phyloP scores from a whole-genome alignment of 345 rosid genomes.

The Populus pruinosa region DNA sequence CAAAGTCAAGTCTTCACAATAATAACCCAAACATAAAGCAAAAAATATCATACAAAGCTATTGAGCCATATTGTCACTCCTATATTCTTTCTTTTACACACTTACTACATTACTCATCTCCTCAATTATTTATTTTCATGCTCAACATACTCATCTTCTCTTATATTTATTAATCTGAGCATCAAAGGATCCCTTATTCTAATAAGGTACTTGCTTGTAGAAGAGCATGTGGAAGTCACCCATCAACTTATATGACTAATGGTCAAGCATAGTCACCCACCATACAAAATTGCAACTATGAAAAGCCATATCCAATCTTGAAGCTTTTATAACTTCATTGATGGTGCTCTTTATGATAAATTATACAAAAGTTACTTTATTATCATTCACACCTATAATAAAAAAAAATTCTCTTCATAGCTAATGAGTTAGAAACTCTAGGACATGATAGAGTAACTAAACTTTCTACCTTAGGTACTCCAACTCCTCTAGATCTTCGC shows the following conservation, averaged over 20 bases:
- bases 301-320: not conserved
- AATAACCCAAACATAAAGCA: not conserved
- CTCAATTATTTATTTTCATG: not conserved
- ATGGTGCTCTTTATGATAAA: too few species aligned
- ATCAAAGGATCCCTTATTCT: too few species aligned
- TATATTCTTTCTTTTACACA: too few species aligned
- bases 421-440: too few species aligned
- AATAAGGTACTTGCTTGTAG: fast-evolving
- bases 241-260: not conserved
- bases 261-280: not conserved
- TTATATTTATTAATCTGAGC: too few species aligned
- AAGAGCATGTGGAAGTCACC: not conserved
- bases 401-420: too few species aligned
- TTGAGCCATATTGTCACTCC: too few species aligned
- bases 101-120: not conserved
- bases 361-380: too few species aligned
- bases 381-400: too few species aligned
- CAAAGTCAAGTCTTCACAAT: not conserved
- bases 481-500: too few species aligned
- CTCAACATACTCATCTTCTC: not conserved
- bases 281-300: not conserved
- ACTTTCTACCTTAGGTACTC: too few species aligned
- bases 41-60: not conserved
- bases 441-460: too few species aligned
- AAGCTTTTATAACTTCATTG: not conserved